Conservation (phyloP, 2,329 filamentous ascomycete species). For the Neocucurbitaria cava region DNA sequence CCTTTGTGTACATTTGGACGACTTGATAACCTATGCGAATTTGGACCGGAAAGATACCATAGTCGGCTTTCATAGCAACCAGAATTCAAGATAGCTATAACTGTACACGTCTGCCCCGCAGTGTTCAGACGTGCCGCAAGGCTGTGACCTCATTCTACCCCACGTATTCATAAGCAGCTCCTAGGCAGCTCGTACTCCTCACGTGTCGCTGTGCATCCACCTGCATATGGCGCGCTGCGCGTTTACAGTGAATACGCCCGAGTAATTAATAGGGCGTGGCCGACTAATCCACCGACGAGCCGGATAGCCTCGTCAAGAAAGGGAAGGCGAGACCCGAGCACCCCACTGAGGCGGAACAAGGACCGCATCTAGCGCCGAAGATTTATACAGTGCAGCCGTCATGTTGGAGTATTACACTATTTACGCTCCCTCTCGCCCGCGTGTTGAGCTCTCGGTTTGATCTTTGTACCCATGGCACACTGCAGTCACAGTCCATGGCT, state of each 20-base stretch:
- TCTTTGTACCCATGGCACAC: conserved; percentile 40
- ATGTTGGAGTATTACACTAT: conserved; percentile 41
- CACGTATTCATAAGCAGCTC: conserved; percentile 26
- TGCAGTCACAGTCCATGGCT: conserved; percentile 47
- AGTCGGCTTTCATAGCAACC: conserved; percentile 5
- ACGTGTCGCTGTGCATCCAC: conserved; percentile 16
- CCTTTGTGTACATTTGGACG: conserved; percentile 3
- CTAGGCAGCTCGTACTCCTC: conserved; percentile 10
- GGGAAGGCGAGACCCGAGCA: conserved; percentile 29
- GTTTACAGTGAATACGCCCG: not conserved
- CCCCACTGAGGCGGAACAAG: conserved; percentile 26
- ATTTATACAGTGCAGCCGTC: conserved; percentile 34
- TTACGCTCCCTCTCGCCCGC: conserved; percentile 22
- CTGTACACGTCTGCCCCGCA: conserved; percentile 11
- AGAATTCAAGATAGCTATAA: not conserved
- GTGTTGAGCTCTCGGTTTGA: conserved; percentile 14
- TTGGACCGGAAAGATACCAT: conserved; percentile 16
- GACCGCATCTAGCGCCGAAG: conserved; percentile 36
- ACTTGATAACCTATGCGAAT: conserved; percentile 6
- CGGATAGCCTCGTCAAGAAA: conserved; percentile 20
- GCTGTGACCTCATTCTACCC: conserved; percentile 25
- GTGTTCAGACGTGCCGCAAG: conserved; percentile 2
- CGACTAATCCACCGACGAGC: conserved; percentile 6
- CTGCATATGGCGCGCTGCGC: not conserved
- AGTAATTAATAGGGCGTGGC: conserved; percentile 6